Conservation (phyloP, 768 basidiomycete genomes). For the Baorangia bicolor region DNA sequence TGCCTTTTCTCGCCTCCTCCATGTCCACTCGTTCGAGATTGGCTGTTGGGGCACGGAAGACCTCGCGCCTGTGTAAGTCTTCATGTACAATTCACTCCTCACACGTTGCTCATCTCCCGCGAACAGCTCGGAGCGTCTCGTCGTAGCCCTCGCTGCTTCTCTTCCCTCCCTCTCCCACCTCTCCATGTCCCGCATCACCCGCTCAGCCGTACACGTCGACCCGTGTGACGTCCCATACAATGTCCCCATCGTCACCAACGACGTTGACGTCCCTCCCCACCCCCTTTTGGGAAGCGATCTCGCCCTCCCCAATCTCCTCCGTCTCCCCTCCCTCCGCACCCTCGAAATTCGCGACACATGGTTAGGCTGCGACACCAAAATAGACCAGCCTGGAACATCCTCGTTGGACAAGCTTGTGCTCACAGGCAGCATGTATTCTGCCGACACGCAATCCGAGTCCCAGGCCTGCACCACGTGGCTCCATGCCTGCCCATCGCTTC, state of each 20-base stretch:
- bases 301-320: constrained; percentile 62
- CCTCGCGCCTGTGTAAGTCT: constrained; percentile 37
- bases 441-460: constrained; percentile 15
- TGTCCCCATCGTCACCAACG: constrained; percentile 61
- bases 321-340: constrained; percentile 56
- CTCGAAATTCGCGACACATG: constrained; percentile 71
- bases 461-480: constrained; percentile 29
- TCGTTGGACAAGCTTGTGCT: constrained; percentile 23
- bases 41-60: constrained; percentile 34
- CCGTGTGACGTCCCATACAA: constrained; percentile 39
- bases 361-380: constrained; percentile 44
- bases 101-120: constrained; percentile 1
- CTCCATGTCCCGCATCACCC: constrained; percentile 60
- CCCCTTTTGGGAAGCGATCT: constrained; percentile 54
- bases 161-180: constrained; percentile 55
- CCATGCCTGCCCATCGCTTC: constrained; percentile 21
- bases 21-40: constrained; percentile 20
- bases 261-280: constrained; percentile 59
- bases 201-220: constrained; percentile 64
- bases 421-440: constrained; percentile 33
- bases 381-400: constrained; percentile 1
- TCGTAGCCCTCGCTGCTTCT: constrained; percentile 65
- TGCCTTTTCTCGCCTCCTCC: constrained; percentile 22
- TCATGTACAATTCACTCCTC: not conserved
- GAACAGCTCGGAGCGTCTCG: constrained; percentile 52